Conservation (phyloP, 2,329 filamentous ascomycete genomes). For the Sporothrix mexicana region DNA sequence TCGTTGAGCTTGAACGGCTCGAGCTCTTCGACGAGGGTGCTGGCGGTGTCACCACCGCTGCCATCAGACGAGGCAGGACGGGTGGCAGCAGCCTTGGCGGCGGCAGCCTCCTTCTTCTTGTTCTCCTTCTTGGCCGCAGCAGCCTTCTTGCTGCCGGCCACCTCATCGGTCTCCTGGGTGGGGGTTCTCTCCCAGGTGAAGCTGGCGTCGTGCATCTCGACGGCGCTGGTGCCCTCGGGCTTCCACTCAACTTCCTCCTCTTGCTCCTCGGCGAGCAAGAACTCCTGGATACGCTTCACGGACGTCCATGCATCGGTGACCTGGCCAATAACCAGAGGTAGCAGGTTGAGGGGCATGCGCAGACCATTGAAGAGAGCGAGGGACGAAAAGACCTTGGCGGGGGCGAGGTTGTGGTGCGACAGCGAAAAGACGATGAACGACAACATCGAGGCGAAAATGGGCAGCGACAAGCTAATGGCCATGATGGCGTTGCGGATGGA, state of each 20-base stretch:
- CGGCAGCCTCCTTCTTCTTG: slow-evolving; percentile 36
- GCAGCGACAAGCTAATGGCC: slow-evolving; percentile 81
- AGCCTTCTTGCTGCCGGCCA: slow-evolving; percentile 48
- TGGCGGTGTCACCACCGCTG: slow-evolving; percentile 58
- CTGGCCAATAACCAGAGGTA: slow-evolving; percentile 87
- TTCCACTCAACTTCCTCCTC: slow-evolving; percentile 68
- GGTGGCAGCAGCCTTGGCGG: background rate
- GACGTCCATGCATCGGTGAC: slow-evolving; percentile 89
- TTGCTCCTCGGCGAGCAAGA: slow-evolving; percentile 83
- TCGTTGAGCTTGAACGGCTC: slow-evolving; percentile 76
- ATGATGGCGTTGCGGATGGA: slow-evolving; percentile 85
- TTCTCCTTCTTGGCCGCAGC: slow-evolving; percentile 44
- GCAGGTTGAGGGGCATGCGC: slow-evolving; percentile 84
- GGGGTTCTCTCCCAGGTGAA: slow-evolving; percentile 87
- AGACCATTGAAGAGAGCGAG: slow-evolving; percentile 92
- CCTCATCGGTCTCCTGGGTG: slow-evolving; percentile 58
- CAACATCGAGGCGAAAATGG: slow-evolving; percentile 93
- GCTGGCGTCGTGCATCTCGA: slow-evolving; percentile 72
- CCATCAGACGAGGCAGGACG: slow-evolving; percentile 42
- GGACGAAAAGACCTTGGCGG: slow-evolving; percentile 88
- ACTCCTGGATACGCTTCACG: slow-evolving; percentile 83
- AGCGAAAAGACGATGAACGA: slow-evolving; percentile 84
- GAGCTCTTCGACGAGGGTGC: slow-evolving; percentile 61
- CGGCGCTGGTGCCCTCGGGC: slow-evolving; percentile 66
- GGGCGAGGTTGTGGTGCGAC: slow-evolving; percentile 69